Conservation (phyloP, 495 filamentous ascomycete species). For the Neurospora pannonica region DNA sequence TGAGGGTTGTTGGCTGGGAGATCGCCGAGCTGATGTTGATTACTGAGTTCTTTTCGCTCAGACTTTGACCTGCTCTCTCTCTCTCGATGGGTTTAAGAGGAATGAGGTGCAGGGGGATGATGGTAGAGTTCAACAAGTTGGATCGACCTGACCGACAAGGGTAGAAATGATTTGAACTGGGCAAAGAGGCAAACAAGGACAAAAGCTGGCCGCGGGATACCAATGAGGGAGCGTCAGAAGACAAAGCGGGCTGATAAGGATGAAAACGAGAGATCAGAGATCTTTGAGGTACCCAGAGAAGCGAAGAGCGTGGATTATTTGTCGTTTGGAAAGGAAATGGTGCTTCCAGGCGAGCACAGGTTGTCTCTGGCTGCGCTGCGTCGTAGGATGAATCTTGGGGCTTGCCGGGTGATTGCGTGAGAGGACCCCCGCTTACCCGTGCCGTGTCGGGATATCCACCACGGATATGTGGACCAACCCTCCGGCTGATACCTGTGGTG, state of each 20-base stretch:
- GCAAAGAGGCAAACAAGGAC: neutral
- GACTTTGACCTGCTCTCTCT: neutral
- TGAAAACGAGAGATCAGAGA: neutral
- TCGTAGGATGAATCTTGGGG: neutral
- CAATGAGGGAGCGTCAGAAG: neutral
- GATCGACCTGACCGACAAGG: neutral
- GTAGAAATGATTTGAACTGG: neutral
- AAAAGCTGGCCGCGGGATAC: neutral
- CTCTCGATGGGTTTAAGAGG: neutral
- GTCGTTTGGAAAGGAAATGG: neutral
- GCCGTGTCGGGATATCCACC: neutral
- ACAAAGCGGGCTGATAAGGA: neutral
- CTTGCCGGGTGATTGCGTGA: neutral
- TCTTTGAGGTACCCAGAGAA: neutral
- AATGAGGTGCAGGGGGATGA: neutral
- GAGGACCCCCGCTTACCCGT: neutral
- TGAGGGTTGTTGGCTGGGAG: neutral
- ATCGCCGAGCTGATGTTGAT: neutral
- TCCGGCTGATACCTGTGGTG: neutral
- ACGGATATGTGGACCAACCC: neutral
- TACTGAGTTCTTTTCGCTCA: neutral
- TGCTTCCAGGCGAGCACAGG: neutral
- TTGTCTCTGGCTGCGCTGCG: accelerated
- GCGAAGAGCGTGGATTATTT: neutral
- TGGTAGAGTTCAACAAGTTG: neutral